Percentiles rank a stretch among this genome's conserved stretches.
Conservation (phyloP, 495 filamentous ascomycete genomes). For the Neohortaea acidophila region DNA sequence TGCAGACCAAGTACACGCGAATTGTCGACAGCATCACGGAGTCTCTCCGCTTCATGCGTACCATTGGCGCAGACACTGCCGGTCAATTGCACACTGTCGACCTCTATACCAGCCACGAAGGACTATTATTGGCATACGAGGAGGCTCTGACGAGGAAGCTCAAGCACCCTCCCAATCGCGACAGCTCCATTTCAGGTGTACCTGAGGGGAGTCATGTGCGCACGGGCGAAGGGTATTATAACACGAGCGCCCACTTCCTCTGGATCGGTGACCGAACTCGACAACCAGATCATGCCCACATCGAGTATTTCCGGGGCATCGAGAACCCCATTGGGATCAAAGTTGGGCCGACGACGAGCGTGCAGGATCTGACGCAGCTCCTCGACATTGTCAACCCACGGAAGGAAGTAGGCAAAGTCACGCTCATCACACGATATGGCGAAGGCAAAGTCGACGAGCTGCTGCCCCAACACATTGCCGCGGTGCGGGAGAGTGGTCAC, state of each 20-base stretch:
- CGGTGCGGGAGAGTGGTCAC: constrained; percentile 61
- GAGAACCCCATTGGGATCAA: constrained; percentile 94
- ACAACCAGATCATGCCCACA: constrained; percentile 78
- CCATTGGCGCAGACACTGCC: constrained; percentile 75
- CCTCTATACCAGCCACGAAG: constrained; percentile 89
- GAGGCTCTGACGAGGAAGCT: constrained; percentile 65
- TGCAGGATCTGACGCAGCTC: constrained; percentile 55
- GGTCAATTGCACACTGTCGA: constrained; percentile 86
- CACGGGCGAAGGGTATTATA: constrained; percentile 48
- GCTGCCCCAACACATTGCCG: constrained; percentile 69
- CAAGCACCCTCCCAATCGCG: constrained; percentile 39
- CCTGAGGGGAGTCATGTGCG: too few species aligned
- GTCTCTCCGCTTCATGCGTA: constrained; percentile 87
- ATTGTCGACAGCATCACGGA: constrained; percentile 80
- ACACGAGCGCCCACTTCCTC: constrained; percentile 92
- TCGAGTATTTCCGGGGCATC: constrained; percentile 94
- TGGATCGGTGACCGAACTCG: constrained; percentile 97
- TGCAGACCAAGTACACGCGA: constrained; percentile 67
- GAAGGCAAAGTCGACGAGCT: constrained; percentile 52
- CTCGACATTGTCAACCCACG: constrained; percentile 72
- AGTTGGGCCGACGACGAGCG: constrained; percentile 70
- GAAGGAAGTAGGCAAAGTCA: constrained; percentile 76
- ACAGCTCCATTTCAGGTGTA: neutral
- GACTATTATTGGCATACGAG: constrained; percentile 88
- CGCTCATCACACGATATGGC: constrained; percentile 90